Percentiles rank a stretch among this genome's conserved stretches.
Evolutionary conservation across 306 rosid species (phyloP).

Genomic region (Cyamopsis tetragonoloba): DNA sequence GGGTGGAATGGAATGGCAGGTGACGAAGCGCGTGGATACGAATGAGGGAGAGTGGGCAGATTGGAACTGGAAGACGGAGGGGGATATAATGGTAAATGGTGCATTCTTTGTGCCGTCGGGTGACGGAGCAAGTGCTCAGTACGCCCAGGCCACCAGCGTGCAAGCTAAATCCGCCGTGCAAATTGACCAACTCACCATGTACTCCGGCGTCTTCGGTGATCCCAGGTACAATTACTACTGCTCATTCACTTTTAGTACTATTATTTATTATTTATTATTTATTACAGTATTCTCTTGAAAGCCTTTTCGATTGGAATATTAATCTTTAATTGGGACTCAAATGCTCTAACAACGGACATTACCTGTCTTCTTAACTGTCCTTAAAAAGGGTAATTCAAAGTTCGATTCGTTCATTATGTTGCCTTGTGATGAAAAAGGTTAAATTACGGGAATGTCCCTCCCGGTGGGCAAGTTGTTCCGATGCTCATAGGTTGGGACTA

Average conservation of each 20-base stretch:
- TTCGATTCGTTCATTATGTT: background rate
- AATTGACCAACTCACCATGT: constrained; percentile 75
- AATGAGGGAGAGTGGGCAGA: constrained; percentile 58
- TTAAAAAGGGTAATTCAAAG: background rate
- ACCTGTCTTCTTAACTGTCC: constrained; percentile 38
- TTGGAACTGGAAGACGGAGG: constrained; percentile 97
- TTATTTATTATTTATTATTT: background rate
- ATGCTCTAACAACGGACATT: constrained; percentile 33
- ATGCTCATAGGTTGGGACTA: constrained; percentile 13
- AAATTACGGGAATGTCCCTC: constrained; percentile 20
- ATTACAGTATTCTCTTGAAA: background rate
- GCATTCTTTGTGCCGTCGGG: constrained; percentile 93
- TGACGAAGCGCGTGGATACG: constrained; percentile 98
- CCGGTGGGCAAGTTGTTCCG: constrained; percentile 1
- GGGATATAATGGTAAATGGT: constrained; percentile 91
- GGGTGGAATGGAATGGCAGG: constrained; percentile 38
- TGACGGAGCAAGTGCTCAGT: constrained; percentile 44
- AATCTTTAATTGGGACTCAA: no score
- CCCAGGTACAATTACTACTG: constrained; percentile 63
- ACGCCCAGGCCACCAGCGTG: constrained; percentile 63
- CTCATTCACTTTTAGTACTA: background rate
- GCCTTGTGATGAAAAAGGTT: background rate
- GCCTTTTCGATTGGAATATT: background rate
- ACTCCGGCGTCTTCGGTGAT: constrained; percentile 84
- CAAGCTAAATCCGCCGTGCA: constrained; percentile 72